phyloP scores from a whole-genome alignment of 805 yeast species.

The Starmerella roubikii region DNA sequence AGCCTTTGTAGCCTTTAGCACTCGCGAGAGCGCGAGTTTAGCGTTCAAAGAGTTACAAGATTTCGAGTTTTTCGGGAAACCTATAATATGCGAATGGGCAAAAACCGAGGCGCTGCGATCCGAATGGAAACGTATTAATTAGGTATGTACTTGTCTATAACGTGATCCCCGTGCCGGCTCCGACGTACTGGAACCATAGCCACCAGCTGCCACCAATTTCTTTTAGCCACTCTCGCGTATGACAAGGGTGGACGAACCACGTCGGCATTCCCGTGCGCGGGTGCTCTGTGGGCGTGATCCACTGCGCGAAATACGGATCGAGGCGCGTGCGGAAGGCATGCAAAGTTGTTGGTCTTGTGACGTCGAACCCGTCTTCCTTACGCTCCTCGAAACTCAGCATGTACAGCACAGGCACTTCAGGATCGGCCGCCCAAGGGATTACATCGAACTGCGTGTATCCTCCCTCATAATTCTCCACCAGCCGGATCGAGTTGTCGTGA shows the following conservation, averaged over 20 bases:
- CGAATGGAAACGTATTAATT: slow-evolving; percentile 9
- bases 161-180: slow-evolving; percentile 25
- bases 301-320: slow-evolving; percentile 1
- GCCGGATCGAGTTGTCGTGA: not conserved
- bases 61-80: slow-evolving; percentile 26
- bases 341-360: slow-evolving; percentile 7
- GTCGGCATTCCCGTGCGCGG: slow-evolving; percentile 22
- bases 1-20: slow-evolving; percentile 29
- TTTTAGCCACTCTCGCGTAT: slow-evolving; percentile 24
- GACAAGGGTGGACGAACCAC: slow-evolving; percentile 33
- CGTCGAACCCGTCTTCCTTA: slow-evolving; percentile 3
- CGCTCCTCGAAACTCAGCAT: slow-evolving; percentile 14
- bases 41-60: slow-evolving; percentile 26
- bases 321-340: slow-evolving; percentile 7
- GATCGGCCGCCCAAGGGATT: slow-evolving; percentile 23
- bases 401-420: slow-evolving; percentile 23
- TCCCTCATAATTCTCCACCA: slow-evolving; percentile 1
- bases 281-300: slow-evolving; percentile 20
- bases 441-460: slow-evolving; percentile 13
- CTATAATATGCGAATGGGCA: slow-evolving; percentile 25
- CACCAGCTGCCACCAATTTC: slow-evolving; percentile 17
- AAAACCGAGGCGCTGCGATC: slow-evolving; percentile 18
- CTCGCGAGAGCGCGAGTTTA: slow-evolving; percentile 21
- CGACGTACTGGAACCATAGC: slow-evolving; percentile 24
- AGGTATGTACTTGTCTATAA: slow-evolving; percentile 19